These are phyloP conservation scores for Juncus inflexus DNA, from an alignment of 176 grass and related monocot species.

Conservation along the genomic window DNA sequence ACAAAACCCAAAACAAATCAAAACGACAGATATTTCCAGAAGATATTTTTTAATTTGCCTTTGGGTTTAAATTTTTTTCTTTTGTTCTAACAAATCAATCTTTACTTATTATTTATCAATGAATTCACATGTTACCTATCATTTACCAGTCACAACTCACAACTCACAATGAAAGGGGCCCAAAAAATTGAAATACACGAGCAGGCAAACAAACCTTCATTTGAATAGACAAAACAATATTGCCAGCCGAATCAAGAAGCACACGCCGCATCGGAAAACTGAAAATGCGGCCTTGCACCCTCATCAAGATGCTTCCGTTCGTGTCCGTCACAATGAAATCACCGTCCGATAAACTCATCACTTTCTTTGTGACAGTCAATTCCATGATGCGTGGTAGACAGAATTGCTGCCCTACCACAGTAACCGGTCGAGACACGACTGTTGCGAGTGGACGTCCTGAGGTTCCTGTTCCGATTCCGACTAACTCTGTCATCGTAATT, in stretches of 20 bases:
- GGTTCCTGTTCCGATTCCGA: background rate
- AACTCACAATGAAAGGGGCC: too few species aligned
- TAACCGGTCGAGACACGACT: conserved; percentile 27
- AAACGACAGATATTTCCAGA: too few species aligned
- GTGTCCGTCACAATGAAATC: conserved; percentile 26
- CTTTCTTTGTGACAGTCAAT: conserved; percentile 25
- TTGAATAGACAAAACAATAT: conserved; percentile 30
- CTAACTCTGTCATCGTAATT: too few species aligned
- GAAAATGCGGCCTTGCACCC: conserved; percentile 24
- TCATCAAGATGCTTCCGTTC: conserved; percentile 31
- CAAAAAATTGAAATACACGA: background rate
- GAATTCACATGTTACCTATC: background rate
- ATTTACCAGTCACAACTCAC: too few species aligned
- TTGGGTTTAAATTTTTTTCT: too few species aligned
- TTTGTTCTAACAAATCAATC: too few species aligned
- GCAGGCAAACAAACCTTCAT: conserved; percentile 13
- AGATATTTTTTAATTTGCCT: too few species aligned
- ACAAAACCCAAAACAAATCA: too few species aligned
- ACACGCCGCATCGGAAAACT: conserved; percentile 30
- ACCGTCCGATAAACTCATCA: conserved; percentile 28
- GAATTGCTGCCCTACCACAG: conserved; percentile 37
- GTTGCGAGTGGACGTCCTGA: background rate
- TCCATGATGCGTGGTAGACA: conserved; percentile 25
- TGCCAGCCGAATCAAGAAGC: conserved; percentile 33
- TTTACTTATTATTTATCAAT: too few species aligned